Conservation (phyloP, 2,329 filamentous ascomycete genomes). For the Diaporthe humulicola region DNA sequence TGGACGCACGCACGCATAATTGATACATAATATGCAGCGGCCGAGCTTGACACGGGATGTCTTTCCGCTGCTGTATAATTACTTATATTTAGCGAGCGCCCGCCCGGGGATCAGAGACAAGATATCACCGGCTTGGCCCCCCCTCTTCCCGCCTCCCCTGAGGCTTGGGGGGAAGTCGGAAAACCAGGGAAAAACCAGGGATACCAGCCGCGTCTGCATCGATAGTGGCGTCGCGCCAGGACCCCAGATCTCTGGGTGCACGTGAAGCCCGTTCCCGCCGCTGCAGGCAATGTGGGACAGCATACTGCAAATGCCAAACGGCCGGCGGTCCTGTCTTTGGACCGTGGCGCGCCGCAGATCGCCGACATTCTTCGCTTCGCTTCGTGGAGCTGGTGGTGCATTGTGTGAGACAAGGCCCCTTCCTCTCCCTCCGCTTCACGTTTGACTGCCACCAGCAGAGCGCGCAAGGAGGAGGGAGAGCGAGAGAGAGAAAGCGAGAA, state of each 20-base stretch:
- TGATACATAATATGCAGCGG: no score
- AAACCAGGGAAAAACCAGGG: not conserved
- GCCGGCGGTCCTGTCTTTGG: not conserved
- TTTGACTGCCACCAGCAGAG: not conserved
- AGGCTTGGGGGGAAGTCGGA: not conserved
- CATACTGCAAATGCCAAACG: conserved; percentile 27
- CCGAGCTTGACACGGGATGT: conserved; percentile 1
- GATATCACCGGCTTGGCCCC: not conserved
- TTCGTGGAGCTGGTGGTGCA: not conserved
- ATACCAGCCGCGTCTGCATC: conserved; percentile 10
- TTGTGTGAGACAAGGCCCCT: conserved; percentile 11
- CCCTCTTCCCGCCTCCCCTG: not conserved
- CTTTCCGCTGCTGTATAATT: not conserved
- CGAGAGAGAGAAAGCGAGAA: not conserved
- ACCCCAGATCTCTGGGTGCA: conserved; percentile 17
- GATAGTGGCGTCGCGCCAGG: conserved; percentile 21
- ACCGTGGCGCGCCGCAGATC: conserved; percentile 4
- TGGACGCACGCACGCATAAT: not conserved
- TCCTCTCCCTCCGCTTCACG: not conserved
- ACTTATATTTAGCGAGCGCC: not conserved
- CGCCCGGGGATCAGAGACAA: not conserved
- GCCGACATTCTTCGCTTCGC: conserved; percentile 26
- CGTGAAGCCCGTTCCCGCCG: conserved; percentile 11
- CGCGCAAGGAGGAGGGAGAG: not conserved
- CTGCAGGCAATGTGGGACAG: conserved; percentile 18